Conservation (phyloP, 2,329 filamentous ascomycete genomes). For the Paraphaeosphaeria sporulosa region DNA sequence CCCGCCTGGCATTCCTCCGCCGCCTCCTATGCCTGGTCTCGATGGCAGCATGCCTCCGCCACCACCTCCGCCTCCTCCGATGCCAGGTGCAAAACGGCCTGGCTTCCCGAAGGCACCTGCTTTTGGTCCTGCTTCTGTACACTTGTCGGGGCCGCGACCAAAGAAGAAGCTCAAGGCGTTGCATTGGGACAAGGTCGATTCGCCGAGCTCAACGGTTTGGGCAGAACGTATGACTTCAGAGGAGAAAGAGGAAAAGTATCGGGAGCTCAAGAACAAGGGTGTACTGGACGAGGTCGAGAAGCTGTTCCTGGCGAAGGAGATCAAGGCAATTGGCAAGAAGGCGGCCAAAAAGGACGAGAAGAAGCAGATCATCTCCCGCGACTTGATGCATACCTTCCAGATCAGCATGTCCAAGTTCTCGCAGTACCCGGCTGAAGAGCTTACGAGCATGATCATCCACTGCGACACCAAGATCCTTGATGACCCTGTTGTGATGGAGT, state of each 20-base stretch:
- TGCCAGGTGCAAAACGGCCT: slow-evolving; percentile 65
- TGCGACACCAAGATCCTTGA: slow-evolving; percentile 90
- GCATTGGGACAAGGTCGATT: slow-evolving; percentile 98
- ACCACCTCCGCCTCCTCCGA: slow-evolving; percentile 62
- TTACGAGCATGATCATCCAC: slow-evolving; percentile 93
- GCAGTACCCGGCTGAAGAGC: slow-evolving; percentile 79
- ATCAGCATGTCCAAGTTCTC: slow-evolving; percentile 95
- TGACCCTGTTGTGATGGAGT: slow-evolving; percentile 94
- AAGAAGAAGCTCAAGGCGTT: slow-evolving; percentile 99
- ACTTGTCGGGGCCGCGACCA: slow-evolving; percentile 81
- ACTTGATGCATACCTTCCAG: slow-evolving; percentile 65
- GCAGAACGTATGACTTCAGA: slow-evolving; percentile 86
- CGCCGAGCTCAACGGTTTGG: slow-evolving; percentile 91
- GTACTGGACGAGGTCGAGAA: slow-evolving; percentile 98
- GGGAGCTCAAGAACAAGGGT: slow-evolving; percentile 90
- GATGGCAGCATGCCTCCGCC: slow-evolving; percentile 57
- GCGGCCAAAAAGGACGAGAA: slow-evolving; percentile 86
- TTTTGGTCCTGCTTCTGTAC: slow-evolving; percentile 64
- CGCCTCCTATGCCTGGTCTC: slow-evolving; percentile 60
- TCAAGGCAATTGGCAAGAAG: slow-evolving; percentile 80
- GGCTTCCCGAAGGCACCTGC: slow-evolving; percentile 73
- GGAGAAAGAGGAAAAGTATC: slow-evolving; percentile 93
- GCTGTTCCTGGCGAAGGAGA: slow-evolving; percentile 96
- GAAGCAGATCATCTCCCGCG: slow-evolving; percentile 93
- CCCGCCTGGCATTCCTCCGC: slow-evolving; percentile 46